A percentile compares a stretch with the other conserved stretches of the same genome.
These are phyloP conservation scores for Furcasterigmium sp. DNA, from an alignment of 2,329 filamentous ascomycete species.

Conservation along the genomic window DNA sequence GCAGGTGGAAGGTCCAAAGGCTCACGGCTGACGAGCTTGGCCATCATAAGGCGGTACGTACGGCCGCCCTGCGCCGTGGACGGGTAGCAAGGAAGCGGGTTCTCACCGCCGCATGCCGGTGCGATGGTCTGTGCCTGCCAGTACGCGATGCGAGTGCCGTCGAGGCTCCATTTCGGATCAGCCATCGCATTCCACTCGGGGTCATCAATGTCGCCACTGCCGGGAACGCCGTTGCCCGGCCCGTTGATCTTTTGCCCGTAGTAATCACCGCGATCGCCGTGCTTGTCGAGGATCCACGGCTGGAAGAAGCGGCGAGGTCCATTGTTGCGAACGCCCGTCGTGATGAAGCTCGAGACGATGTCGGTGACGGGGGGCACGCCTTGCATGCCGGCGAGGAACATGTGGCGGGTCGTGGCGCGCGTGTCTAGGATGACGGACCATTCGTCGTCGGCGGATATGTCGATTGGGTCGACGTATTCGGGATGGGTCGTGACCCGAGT, in stretches of 20 bases:
- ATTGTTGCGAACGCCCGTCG: constrained; percentile 34
- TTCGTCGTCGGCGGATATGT: constrained; percentile 29
- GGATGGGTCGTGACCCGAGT: constrained; percentile 31
- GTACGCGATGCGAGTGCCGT: constrained; percentile 34
- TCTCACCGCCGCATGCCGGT: constrained; percentile 33
- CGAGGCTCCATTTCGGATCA: constrained; percentile 31
- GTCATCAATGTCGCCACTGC: constrained; percentile 27
- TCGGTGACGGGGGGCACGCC: constrained; percentile 30
- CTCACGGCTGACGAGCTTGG: constrained; percentile 24
- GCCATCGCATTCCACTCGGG: constrained; percentile 37
- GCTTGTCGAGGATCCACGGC: constrained; percentile 30
- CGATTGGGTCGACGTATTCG: constrained; percentile 32
- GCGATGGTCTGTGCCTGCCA: constrained; percentile 26
- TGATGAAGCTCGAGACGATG: constrained; percentile 18
- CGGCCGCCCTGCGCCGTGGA: constrained; percentile 30
- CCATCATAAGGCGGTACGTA: constrained; percentile 32
- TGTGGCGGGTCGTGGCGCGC: constrained; percentile 26
- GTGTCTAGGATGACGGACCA: constrained; percentile 35
- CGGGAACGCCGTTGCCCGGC: constrained; percentile 18
- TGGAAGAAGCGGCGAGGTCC: constrained; percentile 34
- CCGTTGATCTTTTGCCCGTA: constrained; percentile 33
- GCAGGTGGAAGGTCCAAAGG: constrained; percentile 17
- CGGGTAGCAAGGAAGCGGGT: constrained; percentile 29
- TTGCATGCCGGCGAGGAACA: constrained; percentile 28
- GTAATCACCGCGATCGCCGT: constrained; percentile 34